phyloP scores from a whole-genome alignment of 2,329 filamentous ascomycete genomes.

The Paecilomyces formosus region DNA sequence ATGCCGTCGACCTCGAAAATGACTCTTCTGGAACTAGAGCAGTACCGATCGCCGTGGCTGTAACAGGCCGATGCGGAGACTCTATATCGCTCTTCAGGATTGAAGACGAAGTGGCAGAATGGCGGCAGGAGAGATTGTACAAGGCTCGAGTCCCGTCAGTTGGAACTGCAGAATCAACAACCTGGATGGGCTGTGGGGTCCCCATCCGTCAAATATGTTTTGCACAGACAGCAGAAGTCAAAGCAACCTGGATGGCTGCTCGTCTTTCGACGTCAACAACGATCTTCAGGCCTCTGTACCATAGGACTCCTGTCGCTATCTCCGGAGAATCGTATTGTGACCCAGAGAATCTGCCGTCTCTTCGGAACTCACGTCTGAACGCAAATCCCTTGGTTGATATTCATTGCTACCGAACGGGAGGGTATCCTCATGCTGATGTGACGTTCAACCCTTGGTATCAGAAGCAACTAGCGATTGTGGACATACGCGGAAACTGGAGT shows the following conservation, averaged over 20 bases:
- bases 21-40: conserved; percentile 17
- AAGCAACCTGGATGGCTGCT: conserved; percentile 42
- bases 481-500: conserved; percentile 48
- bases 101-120: conserved; percentile 19
- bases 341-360: conserved; percentile 6
- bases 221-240: conserved; percentile 35
- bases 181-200: conserved; percentile 43
- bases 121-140: conserved; percentile 7
- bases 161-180: conserved; percentile 33
- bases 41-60: conserved; percentile 29
- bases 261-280: conserved; percentile 39
- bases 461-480: conserved; percentile 49
- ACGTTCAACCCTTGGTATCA: conserved; percentile 54
- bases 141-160: conserved; percentile 35
- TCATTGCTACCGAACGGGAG: conserved; percentile 35
- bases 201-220: conserved; percentile 51
- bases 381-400: conserved; percentile 41
- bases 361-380: conserved; percentile 37
- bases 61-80: conserved; percentile 40
- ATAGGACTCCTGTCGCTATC: conserved; percentile 18
- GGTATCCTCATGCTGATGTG: conserved; percentile 45
- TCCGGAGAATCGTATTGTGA: conserved; percentile 9
- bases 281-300: conserved; percentile 41
- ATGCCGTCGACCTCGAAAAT: conserved; percentile 32
- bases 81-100: conserved; percentile 38